A percentile compares a stretch with the other conserved stretches of the same genome.
These are phyloP conservation scores for Schrenkiella parvula DNA, from an alignment of 345 rosid genomes.

Conservation along the genomic window DNA sequence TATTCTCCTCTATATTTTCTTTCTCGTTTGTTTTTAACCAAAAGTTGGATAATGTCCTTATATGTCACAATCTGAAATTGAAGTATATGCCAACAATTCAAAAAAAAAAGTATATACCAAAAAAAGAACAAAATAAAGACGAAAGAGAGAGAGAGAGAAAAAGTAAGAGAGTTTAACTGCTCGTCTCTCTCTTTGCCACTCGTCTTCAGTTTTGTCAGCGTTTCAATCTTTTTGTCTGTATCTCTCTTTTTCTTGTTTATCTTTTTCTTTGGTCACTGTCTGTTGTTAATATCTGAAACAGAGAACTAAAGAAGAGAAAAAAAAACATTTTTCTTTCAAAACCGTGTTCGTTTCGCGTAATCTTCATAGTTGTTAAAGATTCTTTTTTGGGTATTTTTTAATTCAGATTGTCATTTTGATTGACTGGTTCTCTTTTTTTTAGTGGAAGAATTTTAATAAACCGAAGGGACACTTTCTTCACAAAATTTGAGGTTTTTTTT, in stretches of 20 bases:
- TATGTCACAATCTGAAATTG: slow-evolving; percentile 3
- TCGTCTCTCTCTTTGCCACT: slow-evolving; percentile 23
- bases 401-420: background rate
- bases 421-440: slow-evolving; percentile 12
- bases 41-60: background rate
- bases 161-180: slow-evolving; percentile 16
- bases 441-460: background rate
- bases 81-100: background rate
- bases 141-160: background rate
- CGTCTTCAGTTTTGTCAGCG: slow-evolving; percentile 30
- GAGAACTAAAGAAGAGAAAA: background rate
- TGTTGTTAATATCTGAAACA: background rate
- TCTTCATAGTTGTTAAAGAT: slow-evolving; percentile 7
- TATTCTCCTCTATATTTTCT: background rate
- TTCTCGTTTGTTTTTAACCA: background rate
- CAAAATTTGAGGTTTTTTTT: background rate
- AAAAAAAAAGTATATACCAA: background rate
- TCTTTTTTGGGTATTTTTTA: background rate
- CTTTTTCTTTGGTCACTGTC: slow-evolving; percentile 3
- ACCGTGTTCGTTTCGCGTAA: slow-evolving; percentile 28
- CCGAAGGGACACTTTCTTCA: background rate
- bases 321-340: background rate
- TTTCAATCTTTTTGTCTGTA: background rate
- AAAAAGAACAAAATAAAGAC: background rate
- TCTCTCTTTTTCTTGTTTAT: background rate